Conservation (phyloP, 2,329 filamentous ascomycete genomes). For the Hypocrella siamensis region DNA sequence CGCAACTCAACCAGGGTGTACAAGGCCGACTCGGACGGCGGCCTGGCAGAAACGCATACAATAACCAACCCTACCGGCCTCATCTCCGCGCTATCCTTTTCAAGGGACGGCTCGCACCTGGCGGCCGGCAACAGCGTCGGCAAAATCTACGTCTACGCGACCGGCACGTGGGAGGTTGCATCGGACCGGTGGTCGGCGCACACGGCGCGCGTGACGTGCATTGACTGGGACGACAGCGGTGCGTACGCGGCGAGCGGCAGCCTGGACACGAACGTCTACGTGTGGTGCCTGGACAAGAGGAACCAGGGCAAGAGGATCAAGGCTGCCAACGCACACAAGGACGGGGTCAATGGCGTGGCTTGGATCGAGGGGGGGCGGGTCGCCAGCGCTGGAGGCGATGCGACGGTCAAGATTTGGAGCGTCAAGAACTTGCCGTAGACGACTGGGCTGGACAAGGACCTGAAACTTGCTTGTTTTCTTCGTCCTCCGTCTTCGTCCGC, state of each 20-base stretch:
- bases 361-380: constrained; percentile 63
- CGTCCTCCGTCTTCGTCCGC: too few relatives aligned
- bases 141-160: constrained; percentile 68
- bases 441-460: too few relatives aligned
- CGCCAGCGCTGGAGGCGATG: constrained; percentile 72
- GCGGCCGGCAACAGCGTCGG: constrained; percentile 73
- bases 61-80: constrained; percentile 54
- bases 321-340: constrained; percentile 81
- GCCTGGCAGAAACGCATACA: constrained; percentile 36
- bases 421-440: constrained; percentile 19
- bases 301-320: constrained; percentile 76
- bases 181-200: constrained; percentile 58
- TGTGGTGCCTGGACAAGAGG: constrained; percentile 69
- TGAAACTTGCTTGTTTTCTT: too few relatives aligned
- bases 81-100: constrained; percentile 74
- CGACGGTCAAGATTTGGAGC: constrained; percentile 76
- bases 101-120: constrained; percentile 57
- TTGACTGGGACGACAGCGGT: constrained; percentile 63
- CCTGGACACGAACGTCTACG: constrained; percentile 80
- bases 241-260: constrained; percentile 71
- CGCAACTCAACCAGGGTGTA: constrained; percentile 66
- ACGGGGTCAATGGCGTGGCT: constrained; percentile 75
- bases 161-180: constrained; percentile 48
- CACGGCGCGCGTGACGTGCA: constrained; percentile 39
- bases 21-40: constrained; percentile 34